Conservation (phyloP, 306 rosid genomes). For the Herpetospermum pedunculosum region DNA sequence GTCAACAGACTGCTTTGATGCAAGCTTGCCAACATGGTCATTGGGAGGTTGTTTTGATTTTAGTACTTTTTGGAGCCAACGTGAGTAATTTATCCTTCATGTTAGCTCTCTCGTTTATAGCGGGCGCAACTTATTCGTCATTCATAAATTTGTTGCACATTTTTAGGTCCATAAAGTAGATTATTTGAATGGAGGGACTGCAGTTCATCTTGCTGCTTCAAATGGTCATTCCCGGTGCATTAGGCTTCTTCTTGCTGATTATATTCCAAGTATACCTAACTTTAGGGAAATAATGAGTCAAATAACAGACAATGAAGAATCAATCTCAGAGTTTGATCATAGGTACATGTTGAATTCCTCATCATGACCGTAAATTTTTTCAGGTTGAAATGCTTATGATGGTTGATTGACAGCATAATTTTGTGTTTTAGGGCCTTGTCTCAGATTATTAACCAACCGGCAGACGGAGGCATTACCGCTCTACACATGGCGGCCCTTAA, state of each 20-base stretch:
- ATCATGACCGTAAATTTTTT: slow-evolving; percentile 1
- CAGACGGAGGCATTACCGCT: slow-evolving; percentile 98
- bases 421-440: slow-evolving; percentile 42
- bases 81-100: slow-evolving; percentile 26
- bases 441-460: slow-evolving; percentile 52
- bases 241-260: slow-evolving; percentile 67
- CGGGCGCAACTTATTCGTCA: neutral
- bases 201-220: slow-evolving; percentile 87
- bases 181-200: slow-evolving; percentile 91
- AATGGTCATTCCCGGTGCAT: slow-evolving; percentile 91
- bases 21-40: slow-evolving; percentile 99
- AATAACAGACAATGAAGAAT: slow-evolving; percentile 21
- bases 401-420: slow-evolving; percentile 15
- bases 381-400: slow-evolving; percentile 10
- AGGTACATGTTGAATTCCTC: slow-evolving; percentile 35
- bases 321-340: slow-evolving; percentile 44
- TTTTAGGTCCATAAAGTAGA: slow-evolving; percentile 81
- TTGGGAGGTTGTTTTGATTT: slow-evolving; percentile 88
- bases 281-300: slow-evolving; percentile 43
- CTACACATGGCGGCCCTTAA: slow-evolving; percentile 96
- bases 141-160: neutral
- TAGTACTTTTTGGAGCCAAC: slow-evolving; percentile 57
- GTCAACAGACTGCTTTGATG: slow-evolving; percentile 94
- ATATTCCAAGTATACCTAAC: slow-evolving; percentile 64
- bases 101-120: neutral